These are phyloP conservation scores for Serendipita sp. DNA, from an alignment of 768 basidiomycete genomes.

Conservation along the genomic window DNA sequence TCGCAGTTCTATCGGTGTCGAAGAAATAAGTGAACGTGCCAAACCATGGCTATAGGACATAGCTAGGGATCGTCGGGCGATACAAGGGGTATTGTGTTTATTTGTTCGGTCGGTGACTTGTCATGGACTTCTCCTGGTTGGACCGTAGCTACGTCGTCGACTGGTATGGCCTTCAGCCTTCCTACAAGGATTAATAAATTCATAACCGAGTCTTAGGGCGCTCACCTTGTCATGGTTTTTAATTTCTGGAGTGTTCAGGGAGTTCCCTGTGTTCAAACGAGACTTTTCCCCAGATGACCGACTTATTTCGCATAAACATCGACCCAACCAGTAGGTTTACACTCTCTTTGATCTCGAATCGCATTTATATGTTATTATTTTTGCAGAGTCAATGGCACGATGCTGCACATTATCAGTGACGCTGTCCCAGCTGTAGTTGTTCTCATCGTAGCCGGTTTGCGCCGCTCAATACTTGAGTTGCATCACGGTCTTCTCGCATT, in stretches of 20 bases:
- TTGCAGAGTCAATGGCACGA: conserved; percentile 30
- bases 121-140: conserved; percentile 16
- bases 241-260: conserved; percentile 20
- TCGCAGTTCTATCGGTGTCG: background rate
- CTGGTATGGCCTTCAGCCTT: conserved; percentile 25
- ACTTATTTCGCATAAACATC: conserved; percentile 36
- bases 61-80: background rate
- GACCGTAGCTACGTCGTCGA: conserved; percentile 33
- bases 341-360: background rate
- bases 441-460: conserved; percentile 23
- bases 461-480: conserved; percentile 32
- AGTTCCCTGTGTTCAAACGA: conserved; percentile 32
- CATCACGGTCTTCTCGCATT: conserved; percentile 46
- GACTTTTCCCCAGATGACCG: conserved; percentile 35
- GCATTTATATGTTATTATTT: background rate
- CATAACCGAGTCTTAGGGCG: background rate
- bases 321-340: conserved; percentile 30
- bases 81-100: background rate
- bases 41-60: background rate
- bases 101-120: background rate
- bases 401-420: conserved; percentile 34
- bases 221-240: conserved; percentile 16
- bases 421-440: conserved; percentile 30
- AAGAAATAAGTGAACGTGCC: background rate
- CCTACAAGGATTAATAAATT: background rate